These are phyloP conservation scores for Nakazawaea ishiwadae DNA, from an alignment of 805 yeast species.

Conservation along the genomic window DNA sequence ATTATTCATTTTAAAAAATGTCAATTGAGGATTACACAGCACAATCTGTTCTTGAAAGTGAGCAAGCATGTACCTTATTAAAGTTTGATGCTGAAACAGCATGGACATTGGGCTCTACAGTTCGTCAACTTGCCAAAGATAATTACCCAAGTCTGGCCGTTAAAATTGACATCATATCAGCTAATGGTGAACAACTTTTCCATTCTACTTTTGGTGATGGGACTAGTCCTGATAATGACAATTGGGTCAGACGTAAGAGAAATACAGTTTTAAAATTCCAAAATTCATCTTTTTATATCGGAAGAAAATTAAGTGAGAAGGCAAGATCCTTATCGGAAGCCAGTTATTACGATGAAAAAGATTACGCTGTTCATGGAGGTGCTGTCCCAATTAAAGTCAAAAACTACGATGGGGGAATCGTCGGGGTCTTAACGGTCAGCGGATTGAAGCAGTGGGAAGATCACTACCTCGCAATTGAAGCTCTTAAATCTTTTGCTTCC, in stretches of 20 bases:
- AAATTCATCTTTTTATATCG: slow-evolving; percentile 42
- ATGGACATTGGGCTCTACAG: slow-evolving; percentile 40
- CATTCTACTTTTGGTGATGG: slow-evolving; percentile 32
- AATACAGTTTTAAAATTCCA: slow-evolving; percentile 44
- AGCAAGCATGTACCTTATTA: not conserved
- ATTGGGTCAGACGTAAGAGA: slow-evolving; percentile 47
- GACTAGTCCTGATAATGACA: slow-evolving; percentile 44
- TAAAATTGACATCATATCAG: slow-evolving; percentile 42
- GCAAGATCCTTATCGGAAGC: slow-evolving; percentile 33
- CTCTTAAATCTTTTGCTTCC: slow-evolving; percentile 14
- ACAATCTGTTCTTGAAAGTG: not conserved
- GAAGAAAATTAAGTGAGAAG: slow-evolving; percentile 34
- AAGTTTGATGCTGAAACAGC: slow-evolving; percentile 32
- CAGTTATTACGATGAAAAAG: slow-evolving; percentile 33
- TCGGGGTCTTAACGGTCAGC: slow-evolving; percentile 49
- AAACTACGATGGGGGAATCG: slow-evolving; percentile 22
- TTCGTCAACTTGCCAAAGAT: slow-evolving; percentile 30
- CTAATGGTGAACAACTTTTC: slow-evolving; percentile 43
- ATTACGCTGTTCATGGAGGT: slow-evolving; percentile 54
- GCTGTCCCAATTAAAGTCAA: slow-evolving; percentile 42
- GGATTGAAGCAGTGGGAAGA: slow-evolving; percentile 55
- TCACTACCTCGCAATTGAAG: slow-evolving; percentile 40
- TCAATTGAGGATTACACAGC: not conserved
- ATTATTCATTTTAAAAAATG: too few species aligned
- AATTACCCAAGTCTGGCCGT: slow-evolving; percentile 25